Evolutionary conservation across 306 rosid genomes (phyloP).

Genomic region (Quercus engelmannii): DNA sequence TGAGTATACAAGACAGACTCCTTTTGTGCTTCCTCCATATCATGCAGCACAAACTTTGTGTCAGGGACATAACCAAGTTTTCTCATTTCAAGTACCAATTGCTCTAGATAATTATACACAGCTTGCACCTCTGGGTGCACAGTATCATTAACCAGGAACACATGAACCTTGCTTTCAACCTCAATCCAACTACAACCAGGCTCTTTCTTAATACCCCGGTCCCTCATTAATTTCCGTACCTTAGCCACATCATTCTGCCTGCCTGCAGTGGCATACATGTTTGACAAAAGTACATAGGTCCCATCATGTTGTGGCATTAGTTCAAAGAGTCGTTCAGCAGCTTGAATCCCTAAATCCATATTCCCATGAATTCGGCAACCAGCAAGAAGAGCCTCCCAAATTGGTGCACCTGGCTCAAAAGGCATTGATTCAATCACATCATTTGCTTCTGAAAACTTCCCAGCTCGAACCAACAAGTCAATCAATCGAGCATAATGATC

Average conservation of each 20-base stretch:
- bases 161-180: constrained; percentile 48
- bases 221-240: constrained; percentile 47
- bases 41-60: too few species aligned
- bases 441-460: constrained; percentile 43
- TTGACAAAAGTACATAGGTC: constrained; percentile 43
- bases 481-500: constrained; percentile 53
- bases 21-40: too few species aligned
- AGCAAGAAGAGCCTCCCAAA: constrained; percentile 58
- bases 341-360: constrained; percentile 42
- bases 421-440: constrained; percentile 43
- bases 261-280: constrained; percentile 51
- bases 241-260: constrained; percentile 48
- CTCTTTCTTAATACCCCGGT: constrained; percentile 48
- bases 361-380: constrained; percentile 50
- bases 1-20: too few species aligned
- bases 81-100: too few species aligned
- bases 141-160: constrained; percentile 18
- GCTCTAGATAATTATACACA: constrained; percentile 34
- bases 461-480: constrained; percentile 50
- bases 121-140: background rate
- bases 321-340: constrained; percentile 40
- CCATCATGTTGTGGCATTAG: constrained; percentile 48
- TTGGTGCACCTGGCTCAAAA: constrained; percentile 37
- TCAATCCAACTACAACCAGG: constrained; percentile 63
- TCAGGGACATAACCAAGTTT: too few species aligned